Evolutionary conservation across 192 early-diverging fungal genomes (phyloP).

Genomic region (Backusella tuberculispora): DNA sequence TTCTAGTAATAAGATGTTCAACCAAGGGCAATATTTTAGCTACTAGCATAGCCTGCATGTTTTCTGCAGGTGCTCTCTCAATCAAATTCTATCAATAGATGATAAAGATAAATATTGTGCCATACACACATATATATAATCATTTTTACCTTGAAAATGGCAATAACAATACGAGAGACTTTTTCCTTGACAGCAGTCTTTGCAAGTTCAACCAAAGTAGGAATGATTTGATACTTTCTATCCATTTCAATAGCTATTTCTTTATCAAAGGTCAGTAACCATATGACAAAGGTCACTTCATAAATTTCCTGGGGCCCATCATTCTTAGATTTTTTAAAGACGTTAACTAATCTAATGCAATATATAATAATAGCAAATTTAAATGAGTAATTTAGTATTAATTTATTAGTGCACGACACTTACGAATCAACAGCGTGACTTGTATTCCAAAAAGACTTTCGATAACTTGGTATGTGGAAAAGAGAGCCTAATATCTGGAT

Average conservation of each 20-base stretch:
- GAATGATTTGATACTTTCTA: slow-evolving; percentile 80
- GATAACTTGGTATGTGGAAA: slow-evolving; percentile 59
- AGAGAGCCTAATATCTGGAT: slow-evolving; percentile 81
- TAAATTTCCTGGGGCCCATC: slow-evolving; percentile 91
- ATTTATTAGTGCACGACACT: slow-evolving; percentile 41
- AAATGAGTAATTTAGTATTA: not conserved
- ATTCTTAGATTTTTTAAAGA: slow-evolving; percentile 56
- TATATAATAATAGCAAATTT: too few relatives aligned
- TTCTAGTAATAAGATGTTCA: slow-evolving; percentile 75
- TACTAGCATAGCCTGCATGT: slow-evolving; percentile 84
- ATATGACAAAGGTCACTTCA: slow-evolving; percentile 88
- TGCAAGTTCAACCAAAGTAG: slow-evolving; percentile 84
- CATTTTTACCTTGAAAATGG: slow-evolving; percentile 71
- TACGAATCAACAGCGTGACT: slow-evolving; percentile 56
- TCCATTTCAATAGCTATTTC: slow-evolving; percentile 72
- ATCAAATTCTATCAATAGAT: slow-evolving; percentile 68
- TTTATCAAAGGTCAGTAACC: slow-evolving; percentile 84
- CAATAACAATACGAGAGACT: slow-evolving; percentile 86
- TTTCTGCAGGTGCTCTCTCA: slow-evolving; percentile 71
- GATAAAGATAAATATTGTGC: not conserved
- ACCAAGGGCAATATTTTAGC: slow-evolving; percentile 72
- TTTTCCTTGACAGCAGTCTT: slow-evolving; percentile 96
- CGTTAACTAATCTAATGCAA: slow-evolving; percentile 59
- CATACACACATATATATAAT: not conserved
- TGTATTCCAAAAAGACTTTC: slow-evolving; percentile 65